Percentiles rank a stretch among this genome's conserved stretches.
Conservation (phyloP, 805 yeast genomes). For the Dipodascus geniculatus region DNA sequence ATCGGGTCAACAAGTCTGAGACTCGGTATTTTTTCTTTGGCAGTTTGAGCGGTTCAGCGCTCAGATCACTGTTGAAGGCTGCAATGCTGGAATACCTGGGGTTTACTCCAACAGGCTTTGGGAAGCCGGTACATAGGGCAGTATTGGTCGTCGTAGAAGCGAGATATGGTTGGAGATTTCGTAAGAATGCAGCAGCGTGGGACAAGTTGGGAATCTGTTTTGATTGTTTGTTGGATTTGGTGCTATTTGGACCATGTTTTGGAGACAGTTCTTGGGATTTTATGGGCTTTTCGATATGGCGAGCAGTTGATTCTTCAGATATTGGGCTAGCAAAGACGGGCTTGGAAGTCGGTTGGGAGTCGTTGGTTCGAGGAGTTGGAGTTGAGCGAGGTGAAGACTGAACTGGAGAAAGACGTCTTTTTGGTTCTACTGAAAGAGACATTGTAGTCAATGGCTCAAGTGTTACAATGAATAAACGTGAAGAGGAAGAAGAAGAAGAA, state of each 20-base stretch:
- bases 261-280: too few species aligned
- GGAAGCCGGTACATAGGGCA: too few species aligned
- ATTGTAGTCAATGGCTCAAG: neutral
- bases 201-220: neutral
- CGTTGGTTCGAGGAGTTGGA: neutral
- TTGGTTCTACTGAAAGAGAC: neutral
- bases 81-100: too few species aligned
- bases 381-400: neutral
- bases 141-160: too few species aligned
- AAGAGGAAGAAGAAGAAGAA: conserved; percentile 32
- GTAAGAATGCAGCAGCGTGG: neutral
- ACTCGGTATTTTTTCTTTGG: conserved; percentile 13
- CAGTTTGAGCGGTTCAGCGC: neutral
- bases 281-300: too few species aligned
- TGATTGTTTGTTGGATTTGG: too few species aligned
- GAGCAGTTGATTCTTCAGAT: neutral
- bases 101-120: too few species aligned
- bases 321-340: neutral
- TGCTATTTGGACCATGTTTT: too few species aligned
- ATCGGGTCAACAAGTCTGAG: conserved; percentile 21
- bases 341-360: neutral
- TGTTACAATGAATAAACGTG: too few species aligned
- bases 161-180: neutral
- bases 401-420: neutral
- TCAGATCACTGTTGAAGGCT: too few species aligned